Conservation (phyloP, 352 stramenopile genomes). For the Chrysophaeum taylorii region DNA sequence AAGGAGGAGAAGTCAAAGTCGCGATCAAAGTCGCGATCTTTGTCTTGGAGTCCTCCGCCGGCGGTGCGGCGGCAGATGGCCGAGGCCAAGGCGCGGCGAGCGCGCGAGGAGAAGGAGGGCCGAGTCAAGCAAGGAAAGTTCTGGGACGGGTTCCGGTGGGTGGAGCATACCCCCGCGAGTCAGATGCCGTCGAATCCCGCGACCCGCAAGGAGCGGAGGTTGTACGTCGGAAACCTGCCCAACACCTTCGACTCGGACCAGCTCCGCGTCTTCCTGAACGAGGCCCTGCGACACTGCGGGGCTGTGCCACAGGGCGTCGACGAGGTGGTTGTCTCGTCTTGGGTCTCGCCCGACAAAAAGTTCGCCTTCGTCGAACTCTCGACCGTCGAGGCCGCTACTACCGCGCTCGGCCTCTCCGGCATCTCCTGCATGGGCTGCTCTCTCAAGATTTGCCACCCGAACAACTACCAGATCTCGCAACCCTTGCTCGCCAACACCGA, state of each 20-base stretch:
- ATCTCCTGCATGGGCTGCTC: constrained; percentile 9
- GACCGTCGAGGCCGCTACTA: background rate
- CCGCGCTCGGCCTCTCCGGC: background rate
- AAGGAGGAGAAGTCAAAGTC: too few relatives aligned
- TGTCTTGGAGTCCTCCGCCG: background rate
- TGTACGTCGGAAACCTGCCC: constrained; percentile 3
- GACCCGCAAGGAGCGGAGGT: background rate
- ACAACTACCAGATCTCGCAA: too few relatives aligned
- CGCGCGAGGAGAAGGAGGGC: background rate
- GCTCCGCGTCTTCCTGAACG: constrained; percentile 4
- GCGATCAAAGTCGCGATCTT: background rate
- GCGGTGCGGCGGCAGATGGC: constrained; percentile 2
- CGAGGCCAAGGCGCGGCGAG: background rate
- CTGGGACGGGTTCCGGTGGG: constrained; percentile 7
- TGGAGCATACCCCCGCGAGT: background rate
- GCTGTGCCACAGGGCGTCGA: background rate
- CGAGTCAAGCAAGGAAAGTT: background rate
- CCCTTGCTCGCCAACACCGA: too few relatives aligned
- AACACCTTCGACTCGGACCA: constrained; percentile 5
- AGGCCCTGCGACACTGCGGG: background rate
- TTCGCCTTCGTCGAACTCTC: constrained; percentile 8
- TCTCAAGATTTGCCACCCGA: too few relatives aligned
- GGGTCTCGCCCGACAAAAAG: constrained; percentile 1
- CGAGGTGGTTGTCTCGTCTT: background rate
- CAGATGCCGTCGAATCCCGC: background rate